Conservation (phyloP, 805 yeast species). For the Saccharomycopsis javanensis region DNA sequence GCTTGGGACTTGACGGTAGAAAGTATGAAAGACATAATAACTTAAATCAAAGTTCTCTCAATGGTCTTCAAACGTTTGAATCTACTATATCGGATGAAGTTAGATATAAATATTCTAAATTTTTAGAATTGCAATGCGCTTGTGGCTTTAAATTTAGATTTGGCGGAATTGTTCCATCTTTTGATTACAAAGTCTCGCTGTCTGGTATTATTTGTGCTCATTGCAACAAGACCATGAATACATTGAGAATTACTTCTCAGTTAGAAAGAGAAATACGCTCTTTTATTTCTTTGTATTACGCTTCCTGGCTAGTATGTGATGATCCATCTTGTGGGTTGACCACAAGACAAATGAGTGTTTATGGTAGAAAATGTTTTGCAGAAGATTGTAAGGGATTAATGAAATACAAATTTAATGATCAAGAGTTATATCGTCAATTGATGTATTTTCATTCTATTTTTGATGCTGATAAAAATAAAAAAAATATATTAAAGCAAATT, state of each 20-base stretch:
- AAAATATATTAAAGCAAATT: slow-evolving; percentile 44
- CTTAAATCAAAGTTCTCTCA: slow-evolving; percentile 25
- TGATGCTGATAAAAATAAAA: slow-evolving; percentile 70
- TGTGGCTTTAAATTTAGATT: slow-evolving; percentile 56
- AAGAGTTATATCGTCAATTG: slow-evolving; percentile 76
- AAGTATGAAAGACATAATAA: slow-evolving; percentile 38
- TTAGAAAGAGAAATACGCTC: slow-evolving; percentile 62
- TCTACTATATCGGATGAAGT: slow-evolving; percentile 73
- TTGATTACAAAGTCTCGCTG: slow-evolving; percentile 49
- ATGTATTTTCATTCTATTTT: slow-evolving; percentile 70
- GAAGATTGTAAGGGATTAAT: slow-evolving; percentile 65
- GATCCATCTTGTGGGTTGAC: slow-evolving; percentile 70
- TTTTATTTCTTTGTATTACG: slow-evolving; percentile 67
- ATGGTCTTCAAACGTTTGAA: slow-evolving; percentile 63
- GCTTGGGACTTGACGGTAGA: slow-evolving; percentile 68
- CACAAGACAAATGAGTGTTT: slow-evolving; percentile 81
- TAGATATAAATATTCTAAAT: slow-evolving; percentile 59
- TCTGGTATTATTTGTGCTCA: slow-evolving; percentile 62
- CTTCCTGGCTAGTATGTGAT: slow-evolving; percentile 81
- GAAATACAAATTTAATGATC: slow-evolving; percentile 67
- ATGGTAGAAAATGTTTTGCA: slow-evolving; percentile 79
- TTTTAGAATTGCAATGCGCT: slow-evolving; percentile 47
- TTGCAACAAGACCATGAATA: slow-evolving; percentile 45
- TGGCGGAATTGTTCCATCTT: slow-evolving; percentile 65
- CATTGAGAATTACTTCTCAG: slow-evolving; percentile 55